Evolutionary conservation across 345 rosid genomes (phyloP).

Genomic region (Acer yangbiense): DNA sequence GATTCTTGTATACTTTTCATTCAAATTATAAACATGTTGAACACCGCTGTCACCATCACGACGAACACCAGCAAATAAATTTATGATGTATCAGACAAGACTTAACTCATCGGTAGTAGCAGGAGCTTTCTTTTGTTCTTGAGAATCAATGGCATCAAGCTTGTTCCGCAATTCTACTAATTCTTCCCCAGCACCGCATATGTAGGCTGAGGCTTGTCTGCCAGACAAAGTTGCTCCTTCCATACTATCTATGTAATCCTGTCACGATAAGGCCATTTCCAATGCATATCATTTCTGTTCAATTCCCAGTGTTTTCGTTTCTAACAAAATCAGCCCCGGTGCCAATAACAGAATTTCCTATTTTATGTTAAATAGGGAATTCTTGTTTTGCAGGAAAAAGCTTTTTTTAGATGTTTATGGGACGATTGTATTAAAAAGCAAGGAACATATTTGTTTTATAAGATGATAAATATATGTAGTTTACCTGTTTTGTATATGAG

Average conservation of each 20-base stretch:
- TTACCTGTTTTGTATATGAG: constrained; percentile 94
- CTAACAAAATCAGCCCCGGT: too few species aligned
- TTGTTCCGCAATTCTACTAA: constrained; percentile 67
- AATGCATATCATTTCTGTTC: background rate
- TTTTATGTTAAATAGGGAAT: background rate
- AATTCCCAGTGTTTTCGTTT: background rate
- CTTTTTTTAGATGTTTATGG: background rate
- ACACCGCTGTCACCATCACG: background rate
- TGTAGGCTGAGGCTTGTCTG: constrained; percentile 86
- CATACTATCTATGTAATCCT: constrained; percentile 99
- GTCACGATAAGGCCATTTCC: constrained; percentile 16
- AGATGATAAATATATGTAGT: background rate
- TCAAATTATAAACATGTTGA: background rate
- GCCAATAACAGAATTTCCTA: background rate
- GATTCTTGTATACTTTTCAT: background rate
- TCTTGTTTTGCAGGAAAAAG: background rate
- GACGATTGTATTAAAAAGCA: background rate
- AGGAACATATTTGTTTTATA: background rate
- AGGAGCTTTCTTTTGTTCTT: constrained; percentile 23
- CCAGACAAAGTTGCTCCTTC: constrained; percentile 97
- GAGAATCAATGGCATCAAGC: constrained; percentile 43
- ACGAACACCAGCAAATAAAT: background rate
- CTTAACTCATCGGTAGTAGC: constrained; percentile 65
- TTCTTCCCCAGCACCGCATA: constrained; percentile 85
- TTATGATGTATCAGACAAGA: constrained; percentile 41